Conservation (phyloP, 2,329 filamentous ascomycete species). For the Parascedosporium putredinis region DNA sequence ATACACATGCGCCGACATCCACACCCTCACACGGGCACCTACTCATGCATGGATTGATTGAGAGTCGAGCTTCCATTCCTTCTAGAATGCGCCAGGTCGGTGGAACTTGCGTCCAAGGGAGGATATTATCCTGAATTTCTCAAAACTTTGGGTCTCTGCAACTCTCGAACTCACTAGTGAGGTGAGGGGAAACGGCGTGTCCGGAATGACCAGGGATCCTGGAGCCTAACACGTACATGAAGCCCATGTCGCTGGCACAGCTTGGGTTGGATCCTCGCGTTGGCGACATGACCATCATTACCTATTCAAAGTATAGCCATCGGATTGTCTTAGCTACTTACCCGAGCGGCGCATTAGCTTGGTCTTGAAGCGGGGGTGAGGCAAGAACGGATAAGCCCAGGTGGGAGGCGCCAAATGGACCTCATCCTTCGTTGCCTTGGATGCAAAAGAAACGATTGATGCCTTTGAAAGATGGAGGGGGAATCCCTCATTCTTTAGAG, state of each 20-base stretch:
- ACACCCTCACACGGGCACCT: neutral
- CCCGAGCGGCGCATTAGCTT: neutral
- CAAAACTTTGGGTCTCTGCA: neutral
- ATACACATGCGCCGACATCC: neutral
- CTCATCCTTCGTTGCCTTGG: no score
- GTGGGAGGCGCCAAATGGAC: no score
- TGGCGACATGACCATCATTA: neutral
- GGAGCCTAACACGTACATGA: neutral
- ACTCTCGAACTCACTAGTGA: neutral
- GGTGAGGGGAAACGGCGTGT: slow-evolving; percentile 1
- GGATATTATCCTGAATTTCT: neutral
- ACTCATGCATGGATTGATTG: neutral
- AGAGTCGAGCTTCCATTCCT: neutral
- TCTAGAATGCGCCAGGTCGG: neutral
- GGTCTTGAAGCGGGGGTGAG: neutral
- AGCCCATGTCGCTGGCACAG: neutral
- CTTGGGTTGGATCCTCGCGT: neutral
- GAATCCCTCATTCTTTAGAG: no score
- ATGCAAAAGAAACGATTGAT: no score
- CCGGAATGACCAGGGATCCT: slow-evolving; percentile 1
- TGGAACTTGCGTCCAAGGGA: neutral
- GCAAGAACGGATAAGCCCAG: neutral
- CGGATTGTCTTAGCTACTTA: neutral
- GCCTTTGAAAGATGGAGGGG: no score
- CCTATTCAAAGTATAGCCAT: neutral